These are phyloP conservation scores for Rhamnella rubrinervis DNA, from an alignment of 331 rosid genomes.

Conservation along the genomic window DNA sequence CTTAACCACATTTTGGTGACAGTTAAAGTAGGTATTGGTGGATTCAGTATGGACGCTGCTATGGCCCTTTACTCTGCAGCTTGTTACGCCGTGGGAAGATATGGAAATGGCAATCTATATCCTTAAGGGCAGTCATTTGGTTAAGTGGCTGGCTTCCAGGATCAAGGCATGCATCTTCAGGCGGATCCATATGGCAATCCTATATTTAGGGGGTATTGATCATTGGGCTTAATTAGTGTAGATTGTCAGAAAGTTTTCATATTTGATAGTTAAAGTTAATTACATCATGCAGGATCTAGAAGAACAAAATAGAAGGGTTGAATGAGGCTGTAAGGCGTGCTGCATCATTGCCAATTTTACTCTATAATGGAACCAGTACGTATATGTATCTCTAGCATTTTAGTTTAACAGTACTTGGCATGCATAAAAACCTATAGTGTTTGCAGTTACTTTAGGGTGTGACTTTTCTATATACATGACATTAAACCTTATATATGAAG, in stretches of 20 bases:
- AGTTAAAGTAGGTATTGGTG: constrained; percentile 94
- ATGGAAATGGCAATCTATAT: constrained; percentile 73
- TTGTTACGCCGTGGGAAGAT: constrained; percentile 74
- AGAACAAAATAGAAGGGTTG: constrained; percentile 74
- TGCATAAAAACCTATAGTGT: too few relatives aligned
- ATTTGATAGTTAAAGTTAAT: constrained; percentile 16
- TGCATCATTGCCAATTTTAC: constrained; percentile 71
- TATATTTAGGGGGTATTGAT: not conserved
- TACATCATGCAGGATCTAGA: constrained; percentile 56
- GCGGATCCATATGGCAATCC: constrained; percentile 3
- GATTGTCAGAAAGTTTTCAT: not conserved
- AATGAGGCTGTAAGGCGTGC: constrained; percentile 76
- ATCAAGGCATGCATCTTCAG: constrained; percentile 47
- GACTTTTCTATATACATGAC: too few relatives aligned
- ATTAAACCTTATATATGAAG: not conserved
- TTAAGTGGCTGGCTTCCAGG: constrained; percentile 97
- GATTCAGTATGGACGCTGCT: constrained; percentile 95
- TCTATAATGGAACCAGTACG: constrained; percentile 79
- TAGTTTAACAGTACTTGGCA: not conserved
- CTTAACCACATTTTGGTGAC: constrained; percentile 30
- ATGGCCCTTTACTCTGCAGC: constrained; percentile 86
- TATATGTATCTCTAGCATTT: constrained; percentile 4
- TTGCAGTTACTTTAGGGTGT: too few relatives aligned
- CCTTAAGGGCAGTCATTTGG: constrained; percentile 71
- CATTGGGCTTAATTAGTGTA: not conserved